Evolutionary conservation across 2,329 filamentous ascomycete species (phyloP).

Genomic region (Venturia oleaginea): DNA sequence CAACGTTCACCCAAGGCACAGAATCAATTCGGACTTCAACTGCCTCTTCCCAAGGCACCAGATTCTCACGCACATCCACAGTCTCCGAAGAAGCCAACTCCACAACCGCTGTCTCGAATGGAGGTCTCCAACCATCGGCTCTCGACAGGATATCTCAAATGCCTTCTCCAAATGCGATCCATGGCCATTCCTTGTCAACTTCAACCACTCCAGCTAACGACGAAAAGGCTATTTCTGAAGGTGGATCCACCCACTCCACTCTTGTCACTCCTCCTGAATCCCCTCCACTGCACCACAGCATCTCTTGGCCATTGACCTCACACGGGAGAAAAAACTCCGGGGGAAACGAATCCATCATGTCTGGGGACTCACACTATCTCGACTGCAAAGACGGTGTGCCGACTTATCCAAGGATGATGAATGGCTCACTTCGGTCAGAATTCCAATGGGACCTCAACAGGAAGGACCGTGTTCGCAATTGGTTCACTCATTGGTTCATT

Average conservation of each 20-base stretch:
- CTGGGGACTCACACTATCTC: background rate
- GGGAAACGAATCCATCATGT: background rate
- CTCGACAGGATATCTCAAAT: background rate
- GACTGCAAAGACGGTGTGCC: background rate
- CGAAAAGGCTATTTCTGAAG: background rate
- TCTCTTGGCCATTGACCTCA: background rate
- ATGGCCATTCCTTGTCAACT: background rate
- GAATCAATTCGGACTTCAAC: conserved; percentile 4
- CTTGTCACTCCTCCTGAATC: background rate
- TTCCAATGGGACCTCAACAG: conserved; percentile 6
- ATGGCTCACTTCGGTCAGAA: background rate
- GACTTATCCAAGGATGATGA: conserved; percentile 1
- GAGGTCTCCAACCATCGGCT: background rate
- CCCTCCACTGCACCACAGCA: background rate
- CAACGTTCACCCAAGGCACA: background rate
- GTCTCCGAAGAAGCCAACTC: background rate
- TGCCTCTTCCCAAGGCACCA: background rate
- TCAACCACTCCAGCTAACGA: background rate
- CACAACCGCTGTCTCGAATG: background rate
- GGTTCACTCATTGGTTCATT: conserved; percentile 13
- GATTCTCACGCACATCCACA: background rate
- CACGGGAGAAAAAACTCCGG: background rate
- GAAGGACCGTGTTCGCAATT: conserved; percentile 1
- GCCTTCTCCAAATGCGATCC: background rate
- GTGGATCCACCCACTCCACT: background rate